A percentile compares a stretch with the other conserved stretches of the same genome.
phyloP scores from a whole-genome alignment of 2,329 filamentous ascomycete genomes.

The Diaporthe eres region DNA sequence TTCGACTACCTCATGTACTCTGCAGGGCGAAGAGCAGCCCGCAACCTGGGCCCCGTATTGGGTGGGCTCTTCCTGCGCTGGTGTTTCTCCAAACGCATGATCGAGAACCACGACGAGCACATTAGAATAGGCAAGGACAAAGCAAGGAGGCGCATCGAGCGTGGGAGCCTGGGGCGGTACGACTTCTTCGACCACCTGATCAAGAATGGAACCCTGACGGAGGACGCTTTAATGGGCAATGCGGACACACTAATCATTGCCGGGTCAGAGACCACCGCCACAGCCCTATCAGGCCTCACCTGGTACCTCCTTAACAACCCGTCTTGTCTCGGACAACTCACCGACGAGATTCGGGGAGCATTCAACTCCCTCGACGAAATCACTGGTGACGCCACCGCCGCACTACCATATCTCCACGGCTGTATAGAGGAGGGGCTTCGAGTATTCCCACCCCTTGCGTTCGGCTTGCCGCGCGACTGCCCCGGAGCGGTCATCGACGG shows the following conservation, averaged over 20 bases:
- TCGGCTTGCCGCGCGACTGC: slow-evolving; percentile 48
- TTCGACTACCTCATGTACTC: slow-evolving; percentile 45
- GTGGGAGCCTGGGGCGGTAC: slow-evolving; percentile 33
- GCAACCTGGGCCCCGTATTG: slow-evolving; percentile 22
- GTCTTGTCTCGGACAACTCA: slow-evolving; percentile 48
- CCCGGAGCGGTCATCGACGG: slow-evolving; percentile 52
- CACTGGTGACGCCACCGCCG: slow-evolving; percentile 47
- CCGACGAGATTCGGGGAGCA: slow-evolving; percentile 54
- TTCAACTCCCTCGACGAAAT: slow-evolving; percentile 55
- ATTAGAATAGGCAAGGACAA: slow-evolving; percentile 44
- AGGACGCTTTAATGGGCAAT: slow-evolving; percentile 45
- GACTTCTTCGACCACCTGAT: slow-evolving; percentile 45
- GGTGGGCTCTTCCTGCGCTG: slow-evolving; percentile 9
- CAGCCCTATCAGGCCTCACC: slow-evolving; percentile 46
- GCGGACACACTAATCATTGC: slow-evolving; percentile 47
- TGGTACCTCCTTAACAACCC: slow-evolving; percentile 52
- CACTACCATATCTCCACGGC: slow-evolving; percentile 54
- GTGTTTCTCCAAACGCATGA: slow-evolving; percentile 35
- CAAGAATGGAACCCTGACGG: slow-evolving; percentile 38
- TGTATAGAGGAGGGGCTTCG: slow-evolving; percentile 54
- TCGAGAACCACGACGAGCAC: slow-evolving; percentile 40
- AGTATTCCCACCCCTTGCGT: slow-evolving; percentile 51
- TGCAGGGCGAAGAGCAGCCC: slow-evolving; percentile 43
- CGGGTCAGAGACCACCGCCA: slow-evolving; percentile 54
- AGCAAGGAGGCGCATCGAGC: slow-evolving; percentile 44